phyloP scores from a whole-genome alignment of 1,284 basidiomycete genomes.

The Thecaphora frezii region DNA sequence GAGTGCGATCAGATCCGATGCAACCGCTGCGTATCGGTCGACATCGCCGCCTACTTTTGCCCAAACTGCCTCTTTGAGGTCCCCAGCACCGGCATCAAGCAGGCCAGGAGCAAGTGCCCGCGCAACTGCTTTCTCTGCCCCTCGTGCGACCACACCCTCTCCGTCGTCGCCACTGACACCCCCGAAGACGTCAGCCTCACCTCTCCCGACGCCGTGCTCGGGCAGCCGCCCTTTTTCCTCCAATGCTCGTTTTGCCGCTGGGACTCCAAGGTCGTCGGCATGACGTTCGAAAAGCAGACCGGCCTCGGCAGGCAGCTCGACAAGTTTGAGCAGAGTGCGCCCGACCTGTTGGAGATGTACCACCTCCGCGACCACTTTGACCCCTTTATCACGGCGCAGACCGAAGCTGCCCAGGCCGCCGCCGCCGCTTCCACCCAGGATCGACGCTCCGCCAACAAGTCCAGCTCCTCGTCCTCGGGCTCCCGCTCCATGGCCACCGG shows the following conservation, averaged over 20 bases:
- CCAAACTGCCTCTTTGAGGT: constrained; percentile 99
- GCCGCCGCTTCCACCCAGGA: constrained; percentile 20
- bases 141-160: constrained; percentile 81
- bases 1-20: constrained; percentile 95
- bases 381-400: constrained; percentile 28
- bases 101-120: constrained; percentile 95
- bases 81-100: constrained; percentile 89
- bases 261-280: constrained; percentile 86
- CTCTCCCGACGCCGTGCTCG: constrained; percentile 61
- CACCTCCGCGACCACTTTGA: constrained; percentile 45
- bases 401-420: constrained; percentile 26
- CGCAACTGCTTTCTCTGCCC: constrained; percentile 97
- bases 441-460: not conserved
- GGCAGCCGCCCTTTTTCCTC: constrained; percentile 85
- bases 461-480: constrained; percentile 8
- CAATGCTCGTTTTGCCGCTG: constrained; percentile 90
- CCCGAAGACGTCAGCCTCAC: constrained; percentile 53
- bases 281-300: constrained; percentile 93
- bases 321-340: constrained; percentile 26
- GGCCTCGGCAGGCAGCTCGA: constrained; percentile 67
- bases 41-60: constrained; percentile 95
- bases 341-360: constrained; percentile 40
- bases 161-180: constrained; percentile 83
- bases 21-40: constrained; percentile 83
- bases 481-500: constrained; percentile 1